Percentiles rank a stretch among this genome's conserved stretches.
Evolutionary conservation across 371 early-diverging fungal species (phyloP).

Genomic region (Syncephalastrum contaminatum): DNA sequence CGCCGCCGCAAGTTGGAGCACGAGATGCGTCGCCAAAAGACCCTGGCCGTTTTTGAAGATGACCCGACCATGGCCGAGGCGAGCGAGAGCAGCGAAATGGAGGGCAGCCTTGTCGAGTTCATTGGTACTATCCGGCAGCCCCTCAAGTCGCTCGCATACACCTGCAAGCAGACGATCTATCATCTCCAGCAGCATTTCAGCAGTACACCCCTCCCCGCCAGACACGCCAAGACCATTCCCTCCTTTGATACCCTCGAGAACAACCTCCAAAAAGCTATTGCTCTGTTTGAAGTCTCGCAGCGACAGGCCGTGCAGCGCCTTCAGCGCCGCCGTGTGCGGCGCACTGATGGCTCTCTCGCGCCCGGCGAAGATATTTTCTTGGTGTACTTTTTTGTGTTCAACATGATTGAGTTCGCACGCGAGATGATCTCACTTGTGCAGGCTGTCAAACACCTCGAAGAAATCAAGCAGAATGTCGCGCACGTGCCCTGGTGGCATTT

Average conservation of each 20-base stretch:
- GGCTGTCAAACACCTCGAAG: conserved; percentile 40
- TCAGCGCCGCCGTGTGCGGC: conserved; percentile 12
- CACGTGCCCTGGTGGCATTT: conserved; percentile 10
- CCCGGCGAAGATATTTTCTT: conserved; percentile 68
- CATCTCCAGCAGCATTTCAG: conserved; percentile 47
- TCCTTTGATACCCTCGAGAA: conserved; percentile 22
- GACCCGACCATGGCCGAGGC: conserved; percentile 1
- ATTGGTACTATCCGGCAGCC: conserved; percentile 58
- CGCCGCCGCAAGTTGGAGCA: conserved; percentile 40
- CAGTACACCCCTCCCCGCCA: not conserved
- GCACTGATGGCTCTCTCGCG: conserved; percentile 1
- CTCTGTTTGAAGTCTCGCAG: conserved; percentile 42
- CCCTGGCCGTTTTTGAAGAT: conserved; percentile 12
- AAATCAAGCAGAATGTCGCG: conserved; percentile 1
- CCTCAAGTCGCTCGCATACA: conserved; percentile 61
- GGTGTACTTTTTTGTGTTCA: conserved; percentile 77
- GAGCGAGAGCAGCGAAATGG: conserved; percentile 5
- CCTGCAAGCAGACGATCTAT: conserved; percentile 60
- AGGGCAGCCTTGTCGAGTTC: conserved; percentile 44
- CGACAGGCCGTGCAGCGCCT: conserved; percentile 34
- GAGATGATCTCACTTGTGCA: conserved; percentile 60
- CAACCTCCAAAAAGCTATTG: conserved; percentile 45
- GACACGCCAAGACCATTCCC: conserved; percentile 13
- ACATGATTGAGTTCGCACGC: conserved; percentile 70
- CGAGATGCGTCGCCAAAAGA: conserved; percentile 41